These are phyloP conservation scores for Hyphopichia burtonii DNA, from an alignment of 1,139 yeast species.

Conservation along the genomic window DNA sequence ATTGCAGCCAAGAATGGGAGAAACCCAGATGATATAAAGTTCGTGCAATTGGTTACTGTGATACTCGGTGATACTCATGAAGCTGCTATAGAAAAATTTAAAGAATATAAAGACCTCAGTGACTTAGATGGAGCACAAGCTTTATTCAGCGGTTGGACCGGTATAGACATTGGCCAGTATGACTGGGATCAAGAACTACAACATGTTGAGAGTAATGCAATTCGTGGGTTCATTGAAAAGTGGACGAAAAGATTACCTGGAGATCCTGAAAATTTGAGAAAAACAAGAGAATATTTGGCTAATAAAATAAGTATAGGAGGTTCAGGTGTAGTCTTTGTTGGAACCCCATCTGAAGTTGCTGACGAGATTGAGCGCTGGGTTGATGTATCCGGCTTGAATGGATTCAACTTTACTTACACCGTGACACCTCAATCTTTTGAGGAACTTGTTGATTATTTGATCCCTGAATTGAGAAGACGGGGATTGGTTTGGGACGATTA, in stretches of 20 bases:
- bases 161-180: slow-evolving; percentile 31
- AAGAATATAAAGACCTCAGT: slow-evolving; percentile 29
- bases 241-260: slow-evolving; percentile 32
- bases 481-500: slow-evolving; percentile 29
- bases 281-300: slow-evolving; percentile 26
- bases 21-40: slow-evolving; percentile 33
- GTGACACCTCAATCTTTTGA: slow-evolving; percentile 26
- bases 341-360: slow-evolving; percentile 25
- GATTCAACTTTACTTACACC: slow-evolving; percentile 29
- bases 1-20: slow-evolving; percentile 30
- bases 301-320: slow-evolving; percentile 29
- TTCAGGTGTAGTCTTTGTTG: slow-evolving; percentile 25
- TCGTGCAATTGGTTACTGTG: slow-evolving; percentile 31
- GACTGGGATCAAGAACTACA: slow-evolving; percentile 29
- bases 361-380: slow-evolving; percentile 31
- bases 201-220: slow-evolving; percentile 26
- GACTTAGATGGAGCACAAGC: slow-evolving; percentile 41
- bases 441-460: slow-evolving; percentile 24
- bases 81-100: slow-evolving; percentile 30
- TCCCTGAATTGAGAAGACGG: slow-evolving; percentile 25
- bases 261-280: slow-evolving; percentile 20
- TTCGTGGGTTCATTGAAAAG: slow-evolving; percentile 25
- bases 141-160: slow-evolving; percentile 37
- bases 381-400: slow-evolving; percentile 27
- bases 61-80: slow-evolving; percentile 35